Evolutionary conservation across 108 stramenopile species (phyloP).

Genomic region (Nannochloropsis oceanica): DNA sequence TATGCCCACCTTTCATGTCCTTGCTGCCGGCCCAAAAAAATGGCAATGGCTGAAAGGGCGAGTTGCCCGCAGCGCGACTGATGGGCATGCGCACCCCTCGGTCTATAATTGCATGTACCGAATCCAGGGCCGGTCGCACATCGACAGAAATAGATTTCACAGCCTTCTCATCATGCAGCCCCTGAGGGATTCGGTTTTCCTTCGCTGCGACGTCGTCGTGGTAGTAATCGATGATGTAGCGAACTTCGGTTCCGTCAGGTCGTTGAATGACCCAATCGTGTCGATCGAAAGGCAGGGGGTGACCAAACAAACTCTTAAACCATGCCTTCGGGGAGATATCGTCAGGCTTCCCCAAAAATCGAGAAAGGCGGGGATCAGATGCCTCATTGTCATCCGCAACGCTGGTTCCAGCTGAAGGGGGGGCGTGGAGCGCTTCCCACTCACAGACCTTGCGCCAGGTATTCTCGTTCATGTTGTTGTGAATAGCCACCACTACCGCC

Average conservation of each 20-base stretch:
- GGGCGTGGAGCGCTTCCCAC: slow-evolving; percentile 62
- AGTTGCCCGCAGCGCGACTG: background rate
- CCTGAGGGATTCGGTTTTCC: slow-evolving; percentile 37
- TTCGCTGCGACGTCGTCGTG: slow-evolving; percentile 54
- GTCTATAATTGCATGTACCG: slow-evolving; percentile 43
- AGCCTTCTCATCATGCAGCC: slow-evolving; percentile 44
- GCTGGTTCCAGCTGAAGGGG: slow-evolving; percentile 1
- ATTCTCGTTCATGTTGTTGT: slow-evolving; percentile 99
- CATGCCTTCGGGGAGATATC: slow-evolving; percentile 84
- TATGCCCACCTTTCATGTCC: background rate
- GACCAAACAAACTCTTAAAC: slow-evolving; percentile 54
- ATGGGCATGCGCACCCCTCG: slow-evolving; percentile 60
- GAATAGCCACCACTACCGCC: slow-evolving; percentile 78
- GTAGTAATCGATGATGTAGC: slow-evolving; percentile 98
- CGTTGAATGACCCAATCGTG: slow-evolving; percentile 92
- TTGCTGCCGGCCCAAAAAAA: slow-evolving; percentile 1
- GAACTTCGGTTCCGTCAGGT: slow-evolving; percentile 53
- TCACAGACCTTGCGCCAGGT: slow-evolving; percentile 81
- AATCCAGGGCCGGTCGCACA: slow-evolving; percentile 86
- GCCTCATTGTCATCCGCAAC: slow-evolving; percentile 15
- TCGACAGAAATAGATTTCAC: slow-evolving; percentile 72
- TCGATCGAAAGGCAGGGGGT: slow-evolving; percentile 90
- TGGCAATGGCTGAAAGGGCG: slow-evolving; percentile 4
- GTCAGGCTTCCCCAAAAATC: slow-evolving; percentile 75
- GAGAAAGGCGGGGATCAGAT: slow-evolving; percentile 51